Base-by-base conservation (phyloP, 345 rosid species). In the Eucalyptus polybractea region DNA sequence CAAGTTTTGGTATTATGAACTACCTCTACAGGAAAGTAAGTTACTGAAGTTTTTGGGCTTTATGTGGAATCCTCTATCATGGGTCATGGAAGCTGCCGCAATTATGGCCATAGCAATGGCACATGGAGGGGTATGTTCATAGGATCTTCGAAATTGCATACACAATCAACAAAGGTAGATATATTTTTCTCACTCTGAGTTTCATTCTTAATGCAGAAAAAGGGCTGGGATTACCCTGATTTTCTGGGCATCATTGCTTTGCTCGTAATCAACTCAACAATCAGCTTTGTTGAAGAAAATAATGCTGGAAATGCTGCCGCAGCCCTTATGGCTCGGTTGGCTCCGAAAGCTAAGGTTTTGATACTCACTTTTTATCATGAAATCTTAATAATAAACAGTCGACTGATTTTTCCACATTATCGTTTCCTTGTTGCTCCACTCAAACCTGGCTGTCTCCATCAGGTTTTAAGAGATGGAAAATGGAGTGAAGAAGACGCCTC, bases 11-110 rank as follows among this genome's bases (percentile, higher is more conserved):
- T 54, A 62, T 86, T 72, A 27, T 50, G n/a, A 87, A 90, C 42
- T 87, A 54, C 19, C 3, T 88, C 81, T 88, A 16, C 91, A 94
- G 96, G 96, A 94, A 90, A 94, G 90, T 31, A 94, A 94, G 92
- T 86, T 94, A 86, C 94, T 95, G 62, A 94, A 93, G 87, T 93
- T 95, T 91, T 88, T 94, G 87, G 95, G 95, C 29, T 95, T 94
- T 90, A 95, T 94, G 97, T 94, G 95, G 95, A 94, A 94, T 90
- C 95, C 95, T 40, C 89, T 94, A 16, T 94, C 95, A 33, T 94
- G 95, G 95, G 95, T 93, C 86, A 94, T 94, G 96, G 95, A 94
- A 91, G 95, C 91, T 44, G 96, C 96, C 13, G 96, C 96, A 50
- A 44, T 94, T 88, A 94, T 94, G 96, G 95, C 96, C 90, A 90